phyloP scores from a whole-genome alignment of 306 rosid species.

The Acacia crassicarpa region DNA sequence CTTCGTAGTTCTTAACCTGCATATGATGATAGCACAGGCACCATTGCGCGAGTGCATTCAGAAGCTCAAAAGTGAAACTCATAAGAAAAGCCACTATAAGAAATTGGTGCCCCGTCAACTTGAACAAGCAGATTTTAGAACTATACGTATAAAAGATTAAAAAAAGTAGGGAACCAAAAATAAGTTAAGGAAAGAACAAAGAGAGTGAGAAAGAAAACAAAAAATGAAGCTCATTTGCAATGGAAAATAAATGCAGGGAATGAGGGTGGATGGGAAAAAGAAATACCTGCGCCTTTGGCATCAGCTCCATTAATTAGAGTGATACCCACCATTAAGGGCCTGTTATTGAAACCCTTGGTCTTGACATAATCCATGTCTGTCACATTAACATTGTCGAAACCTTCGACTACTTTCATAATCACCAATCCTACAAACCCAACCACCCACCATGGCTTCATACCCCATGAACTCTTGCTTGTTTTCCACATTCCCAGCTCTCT shows the following conservation, averaged over 20 bases:
- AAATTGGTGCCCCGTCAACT: background rate
- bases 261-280: conserved; percentile 1
- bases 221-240: background rate
- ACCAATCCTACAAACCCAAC: conserved; percentile 38
- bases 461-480: conserved; percentile 19
- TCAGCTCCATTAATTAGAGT: conserved; percentile 53
- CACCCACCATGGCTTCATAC: conserved; percentile 33
- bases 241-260: conserved; percentile 15
- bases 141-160: background rate
- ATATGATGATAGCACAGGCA: background rate
- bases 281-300: conserved; percentile 61
- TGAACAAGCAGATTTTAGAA: conserved; percentile 7
- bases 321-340: conserved; percentile 49
- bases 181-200: background rate
- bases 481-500: conserved; percentile 24
- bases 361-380: conserved; percentile 39
- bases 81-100: conserved; percentile 2
- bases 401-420: conserved; percentile 35
- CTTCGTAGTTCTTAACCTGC: background rate
- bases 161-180: background rate
- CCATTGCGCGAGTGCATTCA: background rate
- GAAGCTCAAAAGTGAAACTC: background rate
- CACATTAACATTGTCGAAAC: conserved; percentile 38
- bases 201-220: background rate
- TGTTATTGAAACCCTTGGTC: conserved; percentile 30